phyloP scores from a whole-genome alignment of 2,329 filamentous ascomycete genomes.

The Aspergillus neoniger region DNA sequence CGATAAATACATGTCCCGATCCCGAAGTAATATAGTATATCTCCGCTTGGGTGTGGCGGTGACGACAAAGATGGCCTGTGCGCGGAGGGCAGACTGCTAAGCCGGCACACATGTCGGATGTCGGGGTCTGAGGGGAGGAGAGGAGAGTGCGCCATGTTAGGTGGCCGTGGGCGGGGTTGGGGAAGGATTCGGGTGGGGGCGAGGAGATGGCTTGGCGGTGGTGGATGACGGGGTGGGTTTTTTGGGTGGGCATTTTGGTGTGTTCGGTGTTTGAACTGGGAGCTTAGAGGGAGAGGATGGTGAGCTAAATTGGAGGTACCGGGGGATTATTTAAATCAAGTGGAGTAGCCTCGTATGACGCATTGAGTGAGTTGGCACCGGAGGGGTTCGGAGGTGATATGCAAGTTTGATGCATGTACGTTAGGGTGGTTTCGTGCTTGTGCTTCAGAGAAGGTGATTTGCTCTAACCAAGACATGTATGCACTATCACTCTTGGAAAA shows the following conservation, averaged over 20 bases:
- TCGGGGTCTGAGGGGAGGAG: slow-evolving; percentile 36
- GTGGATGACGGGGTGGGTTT: not conserved
- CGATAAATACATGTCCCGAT: slow-evolving; percentile 41
- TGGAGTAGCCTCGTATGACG: too few species aligned
- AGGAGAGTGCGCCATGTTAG: slow-evolving; percentile 47
- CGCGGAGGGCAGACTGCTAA: slow-evolving; percentile 38
- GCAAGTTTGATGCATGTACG: too few species aligned
- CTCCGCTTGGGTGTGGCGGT: slow-evolving; percentile 47
- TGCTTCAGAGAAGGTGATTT: too few species aligned
- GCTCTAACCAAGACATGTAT: fast-evolving
- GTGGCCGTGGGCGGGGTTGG: slow-evolving; percentile 11
- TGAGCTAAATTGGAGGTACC: too few species aligned
- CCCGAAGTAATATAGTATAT: slow-evolving; percentile 46
- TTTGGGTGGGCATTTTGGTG: too few species aligned
- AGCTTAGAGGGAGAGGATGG: too few species aligned
- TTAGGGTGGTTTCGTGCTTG: too few species aligned
- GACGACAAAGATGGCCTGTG: slow-evolving; percentile 39
- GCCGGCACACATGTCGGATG: slow-evolving; percentile 41
- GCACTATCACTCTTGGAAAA: too few species aligned
- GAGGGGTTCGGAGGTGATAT: too few species aligned
- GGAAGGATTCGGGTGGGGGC: slow-evolving; percentile 21
- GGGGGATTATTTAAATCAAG: too few species aligned
- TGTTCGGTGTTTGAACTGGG: too few species aligned
- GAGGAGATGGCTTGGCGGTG: not conserved
- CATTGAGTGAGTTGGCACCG: too few species aligned